Evolutionary conservation across 257 asterid species (phyloP).

Genomic region (Plectranthus barbatus): DNA sequence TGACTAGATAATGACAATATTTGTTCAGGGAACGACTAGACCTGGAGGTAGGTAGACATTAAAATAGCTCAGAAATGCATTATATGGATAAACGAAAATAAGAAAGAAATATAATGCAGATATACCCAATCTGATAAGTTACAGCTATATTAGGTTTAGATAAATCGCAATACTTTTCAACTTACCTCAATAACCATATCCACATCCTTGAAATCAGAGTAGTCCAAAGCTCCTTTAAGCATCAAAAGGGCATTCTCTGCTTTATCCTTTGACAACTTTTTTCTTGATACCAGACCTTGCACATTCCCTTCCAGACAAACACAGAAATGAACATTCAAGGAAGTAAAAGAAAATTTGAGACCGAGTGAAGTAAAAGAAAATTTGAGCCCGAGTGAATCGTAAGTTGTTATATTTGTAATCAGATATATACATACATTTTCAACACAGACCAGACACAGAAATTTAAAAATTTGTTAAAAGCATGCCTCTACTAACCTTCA

Average conservation of each 20-base stretch:
- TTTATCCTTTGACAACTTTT: slow-evolving; percentile 59
- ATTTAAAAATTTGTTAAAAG: neutral
- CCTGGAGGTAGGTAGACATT: neutral
- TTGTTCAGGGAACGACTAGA: neutral
- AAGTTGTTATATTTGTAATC: slow-evolving; percentile 3
- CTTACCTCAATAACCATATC: slow-evolving; percentile 96
- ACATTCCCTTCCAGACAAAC: slow-evolving; percentile 52
- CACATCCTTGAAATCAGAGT: slow-evolving; percentile 76
- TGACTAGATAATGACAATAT: neutral
- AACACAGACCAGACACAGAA: neutral
- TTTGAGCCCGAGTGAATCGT: neutral
- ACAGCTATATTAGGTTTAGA: slow-evolving; percentile 1
- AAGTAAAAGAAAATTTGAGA: slow-evolving; percentile 6
- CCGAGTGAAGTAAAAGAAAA: neutral
- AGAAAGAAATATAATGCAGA: neutral
- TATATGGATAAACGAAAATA: neutral
- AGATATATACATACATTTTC: slow-evolving; percentile 2
- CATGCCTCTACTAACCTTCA: slow-evolving; percentile 52
- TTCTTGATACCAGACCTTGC: slow-evolving; percentile 67
- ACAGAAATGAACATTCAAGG: slow-evolving; percentile 2
- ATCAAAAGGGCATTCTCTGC: slow-evolving; percentile 61
- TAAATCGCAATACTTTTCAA: neutral
- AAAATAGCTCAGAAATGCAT: neutral
- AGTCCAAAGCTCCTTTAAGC: slow-evolving; percentile 77
- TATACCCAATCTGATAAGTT: neutral